Evolutionary conservation across 176 grass and related monocot genomes (phyloP).

Genomic region (Triticum monococcum): DNA sequence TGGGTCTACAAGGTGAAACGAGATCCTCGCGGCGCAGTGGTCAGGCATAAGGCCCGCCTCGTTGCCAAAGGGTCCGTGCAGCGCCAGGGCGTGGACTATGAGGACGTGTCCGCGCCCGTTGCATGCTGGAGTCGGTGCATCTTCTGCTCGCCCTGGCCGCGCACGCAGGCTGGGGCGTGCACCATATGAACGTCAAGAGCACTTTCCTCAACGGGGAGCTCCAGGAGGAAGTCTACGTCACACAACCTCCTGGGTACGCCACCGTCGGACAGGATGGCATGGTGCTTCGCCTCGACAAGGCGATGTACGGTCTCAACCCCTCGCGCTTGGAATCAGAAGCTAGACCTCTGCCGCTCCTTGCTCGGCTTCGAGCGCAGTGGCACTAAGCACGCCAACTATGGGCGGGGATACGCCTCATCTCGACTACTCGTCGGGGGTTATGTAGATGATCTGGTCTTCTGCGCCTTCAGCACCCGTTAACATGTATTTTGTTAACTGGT

Average conservation of each 20-base stretch:
- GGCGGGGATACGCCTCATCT: not conserved
- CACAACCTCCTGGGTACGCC: not conserved
- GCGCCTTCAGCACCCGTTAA: no score
- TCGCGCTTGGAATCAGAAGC: not conserved
- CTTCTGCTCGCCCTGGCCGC: no score
- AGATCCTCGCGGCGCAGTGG: no score
- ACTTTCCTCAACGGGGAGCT: not conserved
- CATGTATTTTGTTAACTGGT: no score
- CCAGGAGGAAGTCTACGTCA: not conserved
- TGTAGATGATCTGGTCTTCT: not conserved
- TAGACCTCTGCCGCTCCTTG: not conserved
- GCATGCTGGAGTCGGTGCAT: no score
- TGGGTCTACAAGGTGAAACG: no score
- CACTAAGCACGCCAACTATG: not conserved
- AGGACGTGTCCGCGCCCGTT: no score
- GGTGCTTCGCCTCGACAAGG: not conserved
- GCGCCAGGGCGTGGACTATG: no score
- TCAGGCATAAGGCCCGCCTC: no score
- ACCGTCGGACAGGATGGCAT: not conserved
- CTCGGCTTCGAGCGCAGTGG: not conserved
- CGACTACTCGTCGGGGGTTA: not conserved
- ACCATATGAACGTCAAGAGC: not conserved
- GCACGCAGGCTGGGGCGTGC: not conserved
- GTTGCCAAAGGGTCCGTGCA: no score
- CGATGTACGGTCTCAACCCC: not conserved